Percentiles rank a stretch among this genome's conserved stretches.
Conservation (phyloP, 2,329 filamentous ascomycete species). For the Ophiostoma angusticollis region DNA sequence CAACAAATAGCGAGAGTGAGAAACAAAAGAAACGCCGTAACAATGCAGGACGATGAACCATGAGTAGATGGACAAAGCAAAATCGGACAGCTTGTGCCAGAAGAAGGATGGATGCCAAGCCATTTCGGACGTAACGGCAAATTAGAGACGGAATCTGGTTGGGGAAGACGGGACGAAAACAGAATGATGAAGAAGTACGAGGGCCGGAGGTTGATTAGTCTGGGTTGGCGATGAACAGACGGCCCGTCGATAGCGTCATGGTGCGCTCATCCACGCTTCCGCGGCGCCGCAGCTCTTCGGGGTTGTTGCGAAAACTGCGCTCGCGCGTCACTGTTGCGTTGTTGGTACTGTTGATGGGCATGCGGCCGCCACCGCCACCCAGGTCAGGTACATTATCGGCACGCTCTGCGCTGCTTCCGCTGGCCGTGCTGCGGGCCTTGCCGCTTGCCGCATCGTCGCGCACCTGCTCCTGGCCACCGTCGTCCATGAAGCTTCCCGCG, state of each 20-base stretch:
- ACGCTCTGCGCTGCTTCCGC: constrained; percentile 46
- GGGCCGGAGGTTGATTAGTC: too few species aligned
- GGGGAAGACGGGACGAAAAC: neutral
- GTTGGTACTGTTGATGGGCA: constrained; percentile 46
- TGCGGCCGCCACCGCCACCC: constrained; percentile 29
- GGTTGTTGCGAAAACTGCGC: constrained; percentile 52
- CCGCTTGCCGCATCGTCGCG: constrained; percentile 33
- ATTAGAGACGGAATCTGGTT: too few species aligned
- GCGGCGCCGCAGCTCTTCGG: constrained; percentile 59
- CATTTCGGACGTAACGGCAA: too few species aligned
- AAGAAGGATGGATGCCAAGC: too few species aligned
- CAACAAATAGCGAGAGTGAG: neutral
- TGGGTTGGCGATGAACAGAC: constrained; percentile 77
- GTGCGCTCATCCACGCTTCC: constrained; percentile 77
- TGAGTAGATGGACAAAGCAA: neutral
- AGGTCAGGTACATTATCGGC: constrained; percentile 49
- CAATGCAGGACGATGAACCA: neutral
- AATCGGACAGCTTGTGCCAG: too few species aligned
- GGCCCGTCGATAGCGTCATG: constrained; percentile 58
- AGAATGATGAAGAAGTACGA: too few species aligned
- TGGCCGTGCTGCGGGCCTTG: constrained; percentile 37
- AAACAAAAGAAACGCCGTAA: constrained; percentile 1
- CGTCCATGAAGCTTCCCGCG: constrained; percentile 36
- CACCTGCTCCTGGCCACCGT: constrained; percentile 12
- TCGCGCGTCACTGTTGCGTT: constrained; percentile 47